A percentile compares a stretch with the other conserved stretches of the same genome.
phyloP scores from a whole-genome alignment of 768 basidiomycete genomes.

The Boletus pseudopeckii region DNA sequence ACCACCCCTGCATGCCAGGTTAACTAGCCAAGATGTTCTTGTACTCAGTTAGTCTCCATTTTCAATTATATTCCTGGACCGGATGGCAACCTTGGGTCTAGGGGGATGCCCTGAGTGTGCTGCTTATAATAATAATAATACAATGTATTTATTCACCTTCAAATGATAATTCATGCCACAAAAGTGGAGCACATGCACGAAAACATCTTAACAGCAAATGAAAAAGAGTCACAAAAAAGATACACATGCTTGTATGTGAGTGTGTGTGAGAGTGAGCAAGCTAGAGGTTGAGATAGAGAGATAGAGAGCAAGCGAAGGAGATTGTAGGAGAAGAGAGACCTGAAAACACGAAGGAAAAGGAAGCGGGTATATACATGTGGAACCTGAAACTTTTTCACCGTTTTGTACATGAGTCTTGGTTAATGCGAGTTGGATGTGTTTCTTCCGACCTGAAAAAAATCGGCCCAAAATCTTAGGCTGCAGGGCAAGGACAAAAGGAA shows the following conservation, averaged over 20 bases:
- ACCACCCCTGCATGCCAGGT: too few relatives aligned
- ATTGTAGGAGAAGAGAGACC: background rate
- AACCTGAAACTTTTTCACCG: conserved; percentile 2
- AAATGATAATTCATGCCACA: background rate
- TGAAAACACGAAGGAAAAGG: background rate
- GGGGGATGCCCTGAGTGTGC: too few relatives aligned
- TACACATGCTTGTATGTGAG: conserved; percentile 17
- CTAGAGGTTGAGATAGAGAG: conserved; percentile 9
- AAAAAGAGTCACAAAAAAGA: background rate
- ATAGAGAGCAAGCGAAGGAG: conserved; percentile 10
- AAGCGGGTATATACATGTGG: conserved; percentile 19
- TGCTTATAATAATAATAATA: too few relatives aligned
- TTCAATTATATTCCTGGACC: too few relatives aligned
- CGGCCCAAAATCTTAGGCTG: conserved; percentile 6
- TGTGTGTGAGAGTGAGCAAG: background rate
- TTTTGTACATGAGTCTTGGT: conserved; percentile 3
- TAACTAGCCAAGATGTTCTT: too few relatives aligned
- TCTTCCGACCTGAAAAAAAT: conserved; percentile 14
- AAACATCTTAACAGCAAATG: background rate
- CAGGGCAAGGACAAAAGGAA: conserved; percentile 3
- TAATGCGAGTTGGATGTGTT: conserved; percentile 12
- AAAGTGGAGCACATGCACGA: background rate
- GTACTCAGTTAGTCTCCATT: too few relatives aligned
- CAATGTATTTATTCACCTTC: background rate
- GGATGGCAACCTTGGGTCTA: too few relatives aligned